Conservation (phyloP, 352 stramenopile species). For the Globisporangium abappressorium region DNA sequence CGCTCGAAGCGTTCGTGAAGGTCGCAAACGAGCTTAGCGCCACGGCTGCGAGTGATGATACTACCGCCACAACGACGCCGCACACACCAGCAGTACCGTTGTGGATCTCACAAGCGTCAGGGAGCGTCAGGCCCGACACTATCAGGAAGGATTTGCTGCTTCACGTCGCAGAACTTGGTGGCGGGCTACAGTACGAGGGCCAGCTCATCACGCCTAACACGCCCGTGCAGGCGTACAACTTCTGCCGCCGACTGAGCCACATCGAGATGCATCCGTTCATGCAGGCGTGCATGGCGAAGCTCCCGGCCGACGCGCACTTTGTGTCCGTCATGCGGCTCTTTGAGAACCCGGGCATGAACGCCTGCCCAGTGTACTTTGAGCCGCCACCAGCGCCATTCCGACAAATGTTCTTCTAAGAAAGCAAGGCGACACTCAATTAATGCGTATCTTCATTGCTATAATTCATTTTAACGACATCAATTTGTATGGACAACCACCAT, state of each 20-base stretch:
- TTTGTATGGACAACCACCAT: background rate
- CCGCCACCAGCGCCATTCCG: constrained; percentile 6
- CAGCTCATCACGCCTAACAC: constrained; percentile 28
- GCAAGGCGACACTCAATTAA: background rate
- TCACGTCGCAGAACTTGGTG: constrained; percentile 19
- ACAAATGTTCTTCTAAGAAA: constrained; percentile 12
- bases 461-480: background rate
- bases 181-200: constrained; percentile 20
- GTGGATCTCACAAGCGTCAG: constrained; percentile 30
- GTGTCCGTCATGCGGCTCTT: constrained; percentile 19
- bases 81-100: constrained; percentile 4
- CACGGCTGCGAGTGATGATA: constrained; percentile 15
- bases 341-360: constrained; percentile 2
- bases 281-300: constrained; percentile 29
- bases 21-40: constrained; percentile 21
- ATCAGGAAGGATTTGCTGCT: constrained; percentile 17
- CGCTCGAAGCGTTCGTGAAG: constrained; percentile 21
- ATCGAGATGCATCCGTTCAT: constrained; percentile 35
- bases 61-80: constrained; percentile 5
- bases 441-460: background rate
- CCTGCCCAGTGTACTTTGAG: constrained; percentile 8
- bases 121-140: constrained; percentile 24
- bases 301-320: constrained; percentile 16
- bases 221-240: constrained; percentile 21
- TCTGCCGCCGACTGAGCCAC: constrained; percentile 26